Evolutionary conservation across 768 basidiomycete genomes (phyloP), one percentile per base, ranked within the genome.

Genomic region (Leccinum boreale): DNA sequence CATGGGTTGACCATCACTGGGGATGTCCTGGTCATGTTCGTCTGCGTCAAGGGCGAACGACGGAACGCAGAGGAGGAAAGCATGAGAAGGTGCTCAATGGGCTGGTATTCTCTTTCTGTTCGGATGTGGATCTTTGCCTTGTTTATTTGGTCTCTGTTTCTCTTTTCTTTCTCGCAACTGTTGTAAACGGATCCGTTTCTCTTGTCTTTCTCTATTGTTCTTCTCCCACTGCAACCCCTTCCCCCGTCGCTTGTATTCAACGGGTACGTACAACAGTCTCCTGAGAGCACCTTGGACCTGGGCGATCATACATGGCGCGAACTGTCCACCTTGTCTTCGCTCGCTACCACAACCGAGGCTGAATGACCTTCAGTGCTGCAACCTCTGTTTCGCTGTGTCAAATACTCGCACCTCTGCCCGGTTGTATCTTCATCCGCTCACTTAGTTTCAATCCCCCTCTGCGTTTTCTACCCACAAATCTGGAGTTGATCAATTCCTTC

Each of bases 1-100:
- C 70, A 72, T 35, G 70, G 70, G 0, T 35, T 72, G 11, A 72
- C 70, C 19, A 73, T 72, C 50, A 64, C 67, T 9, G 66, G 59
- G 14, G 70, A 72, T 39, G 72, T 73, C n/a, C 63, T 72, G 53
- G 56, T 72, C 24, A 67, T 70, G 5, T 72, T 72, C 15, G 65
- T 72, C 57, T 70, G 59, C 14, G 72, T 72, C 52, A 70, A 72
- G 58, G 70, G 70, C 55, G 70, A 72, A 54, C 66, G 70, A 26
- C 65, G 70, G 44, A 66, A 72, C 31, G 47, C 70, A 0, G 31
- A 72, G 62, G 62, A 63, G 55, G 39, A 65, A 44, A 35, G 28
- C 53, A 23, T 61, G 54, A 54, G 17, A 44, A 11, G 21, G 8
- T 26, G 23, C 23, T 42, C 39, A 5, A 17, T 36, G 28, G 36